A percentile compares a stretch with the other conserved stretches of the same genome.
phyloP scores from a whole-genome alignment of 2,329 filamentous ascomycete species.

The Xylariaceae sp. region DNA sequence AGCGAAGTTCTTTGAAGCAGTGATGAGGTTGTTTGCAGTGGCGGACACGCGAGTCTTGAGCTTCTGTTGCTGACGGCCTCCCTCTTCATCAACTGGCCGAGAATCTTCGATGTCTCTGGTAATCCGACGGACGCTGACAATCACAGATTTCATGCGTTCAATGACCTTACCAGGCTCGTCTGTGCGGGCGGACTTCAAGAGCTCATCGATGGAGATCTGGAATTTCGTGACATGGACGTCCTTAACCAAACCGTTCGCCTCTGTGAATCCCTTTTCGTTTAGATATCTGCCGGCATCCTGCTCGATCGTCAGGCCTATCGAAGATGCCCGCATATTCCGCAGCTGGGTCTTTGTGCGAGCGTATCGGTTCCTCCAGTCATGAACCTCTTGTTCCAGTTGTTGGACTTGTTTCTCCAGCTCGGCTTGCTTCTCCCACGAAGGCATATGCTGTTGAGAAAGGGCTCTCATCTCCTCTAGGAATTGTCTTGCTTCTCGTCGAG shows the following conservation, averaged over 20 bases:
- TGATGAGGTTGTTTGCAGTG: slow-evolving; percentile 93
- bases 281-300: slow-evolving; percentile 66
- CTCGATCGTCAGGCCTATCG: slow-evolving; percentile 66
- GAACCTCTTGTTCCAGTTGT: slow-evolving; percentile 75
- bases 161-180: slow-evolving; percentile 72
- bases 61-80: slow-evolving; percentile 58
- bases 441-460: slow-evolving; percentile 74
- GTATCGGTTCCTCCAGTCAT: slow-evolving; percentile 87
- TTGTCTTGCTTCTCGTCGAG: slow-evolving; percentile 74
- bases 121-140: slow-evolving; percentile 77
- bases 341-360: slow-evolving; percentile 84
- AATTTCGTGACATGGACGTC: slow-evolving; percentile 93
- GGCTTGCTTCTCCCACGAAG: slow-evolving; percentile 77
- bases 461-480: slow-evolving; percentile 87
- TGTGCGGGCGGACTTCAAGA: slow-evolving; percentile 71
- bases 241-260: slow-evolving; percentile 74
- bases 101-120: slow-evolving; percentile 72
- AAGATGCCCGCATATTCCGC: slow-evolving; percentile 74
- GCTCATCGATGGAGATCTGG: slow-evolving; percentile 89
- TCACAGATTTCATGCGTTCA: slow-evolving; percentile 81
- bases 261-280: slow-evolving; percentile 63
- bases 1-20: slow-evolving; percentile 87
- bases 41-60: slow-evolving; percentile 81
- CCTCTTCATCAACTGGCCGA: slow-evolving; percentile 48
- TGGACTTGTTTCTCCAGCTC: slow-evolving; percentile 71